Base-by-base conservation (phyloP, 352 stramenopile genomes). In the Pythium rhizo-oryzae region DNA sequence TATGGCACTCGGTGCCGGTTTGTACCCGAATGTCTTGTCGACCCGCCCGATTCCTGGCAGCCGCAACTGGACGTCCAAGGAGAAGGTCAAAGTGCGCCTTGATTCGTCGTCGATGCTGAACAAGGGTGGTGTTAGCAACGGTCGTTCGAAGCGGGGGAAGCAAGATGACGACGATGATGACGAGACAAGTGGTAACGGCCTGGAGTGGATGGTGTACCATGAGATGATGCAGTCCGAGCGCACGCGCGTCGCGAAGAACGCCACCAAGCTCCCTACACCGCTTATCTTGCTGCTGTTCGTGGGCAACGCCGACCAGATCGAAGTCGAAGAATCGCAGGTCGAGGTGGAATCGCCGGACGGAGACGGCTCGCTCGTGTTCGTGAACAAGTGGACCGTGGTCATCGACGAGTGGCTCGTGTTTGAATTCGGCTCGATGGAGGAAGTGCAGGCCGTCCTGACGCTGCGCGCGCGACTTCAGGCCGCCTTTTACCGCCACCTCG, bases 171-270 rank as follows among this genome's bases (percentile, higher is more conserved):
- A 70, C 25, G 62, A 82, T 23, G 54, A 46, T 25, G 75, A 80
- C 21, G 61, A 71, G 16, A 60, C 80, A 5, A 66, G 50, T 19
- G 56, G 33, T 21, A 72, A 59, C 1, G 64, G 65, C 23, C 74
- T 84, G 30, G 79, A 94, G 55, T 94, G 84, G 84, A 79, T 91
- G 12, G 75, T 91, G 59, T 94, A 91, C 60, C 84, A 94, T 57
- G 87, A 92, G 70, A 94, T 94, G 87, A 91, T 91, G 81, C 87
- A 94, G 62, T 89, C 82, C 2, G 82, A 91, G 50, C 80, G 76
- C 57, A 82, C 70, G 16, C 84, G 87, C 13, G 60, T 89, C 7
- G 87, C 85, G 12, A 90, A 91, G 61, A 88, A 92, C 66, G 80
- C 75, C 19, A 89, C 84, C 7, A 92, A 88, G 59, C 64, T 94